A percentile compares a stretch with the other conserved stretches of the same genome.
These are phyloP conservation scores for Flaveria bidentis DNA, from an alignment of 129 eudicot genomes.

Conservation along the genomic window DNA sequence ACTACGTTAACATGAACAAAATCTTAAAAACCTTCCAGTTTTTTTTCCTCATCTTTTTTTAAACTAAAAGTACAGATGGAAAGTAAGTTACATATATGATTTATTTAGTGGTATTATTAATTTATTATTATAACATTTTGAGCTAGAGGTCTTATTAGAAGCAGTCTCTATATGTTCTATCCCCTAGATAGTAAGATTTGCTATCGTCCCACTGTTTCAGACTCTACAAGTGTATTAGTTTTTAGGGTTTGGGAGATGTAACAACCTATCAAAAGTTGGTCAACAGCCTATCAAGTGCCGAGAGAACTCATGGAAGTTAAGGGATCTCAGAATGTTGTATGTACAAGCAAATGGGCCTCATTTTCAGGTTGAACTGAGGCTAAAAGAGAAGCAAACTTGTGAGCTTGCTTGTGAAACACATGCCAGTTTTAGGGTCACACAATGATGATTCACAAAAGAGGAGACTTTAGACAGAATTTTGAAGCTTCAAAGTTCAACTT, in stretches of 20 bases:
- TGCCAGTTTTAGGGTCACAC: too few species aligned
- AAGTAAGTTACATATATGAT: background rate
- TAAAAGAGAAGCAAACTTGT: background rate
- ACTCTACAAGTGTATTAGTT: too few species aligned
- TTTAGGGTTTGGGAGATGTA: too few species aligned
- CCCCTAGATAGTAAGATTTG: too few species aligned
- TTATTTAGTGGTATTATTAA: too few species aligned
- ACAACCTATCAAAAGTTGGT: too few species aligned
- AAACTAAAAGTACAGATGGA: conserved; percentile 1
- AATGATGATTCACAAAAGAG: background rate
- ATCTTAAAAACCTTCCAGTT: background rate
- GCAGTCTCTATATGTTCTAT: too few species aligned
- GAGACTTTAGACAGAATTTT: background rate
- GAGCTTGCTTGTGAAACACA: too few species aligned
- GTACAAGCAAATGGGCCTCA: background rate
- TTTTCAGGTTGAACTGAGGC: conserved; percentile 1
- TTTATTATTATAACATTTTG: too few species aligned
- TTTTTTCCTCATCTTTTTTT: background rate
- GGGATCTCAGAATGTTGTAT: background rate
- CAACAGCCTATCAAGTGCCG: too few species aligned
- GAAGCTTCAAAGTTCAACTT: background rate
- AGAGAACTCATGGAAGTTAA: background rate
- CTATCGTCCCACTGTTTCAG: too few species aligned
- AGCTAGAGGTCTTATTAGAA: too few species aligned
- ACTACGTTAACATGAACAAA: conserved; percentile 15